These are phyloP conservation scores for Lactifluus hygrophoroides DNA, from an alignment of 768 basidiomycete species.

Conservation along the genomic window DNA sequence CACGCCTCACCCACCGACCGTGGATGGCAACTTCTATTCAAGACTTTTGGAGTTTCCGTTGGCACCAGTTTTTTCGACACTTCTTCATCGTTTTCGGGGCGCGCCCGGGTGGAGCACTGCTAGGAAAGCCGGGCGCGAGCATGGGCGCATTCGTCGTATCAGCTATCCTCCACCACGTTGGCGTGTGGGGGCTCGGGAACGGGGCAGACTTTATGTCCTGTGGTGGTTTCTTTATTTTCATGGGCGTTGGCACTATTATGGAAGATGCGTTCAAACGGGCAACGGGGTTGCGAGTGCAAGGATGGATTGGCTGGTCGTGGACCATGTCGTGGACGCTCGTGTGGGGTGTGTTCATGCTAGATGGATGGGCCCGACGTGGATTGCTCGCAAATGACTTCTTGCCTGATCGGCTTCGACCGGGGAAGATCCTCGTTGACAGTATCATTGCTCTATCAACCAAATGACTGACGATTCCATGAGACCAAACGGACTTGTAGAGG, in stretches of 20 bases:
- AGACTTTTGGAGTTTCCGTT: too few species aligned
- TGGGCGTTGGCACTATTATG: constrained; percentile 41
- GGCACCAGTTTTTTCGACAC: too few species aligned
- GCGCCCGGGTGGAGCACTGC: constrained; percentile 30
- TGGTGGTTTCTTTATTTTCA: constrained; percentile 41
- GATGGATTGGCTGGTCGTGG: constrained; percentile 47
- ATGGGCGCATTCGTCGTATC: constrained; percentile 55
- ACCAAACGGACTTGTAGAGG: background rate
- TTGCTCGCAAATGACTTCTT: background rate
- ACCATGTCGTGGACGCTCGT: constrained; percentile 36
- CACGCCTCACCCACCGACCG: constrained; percentile 28
- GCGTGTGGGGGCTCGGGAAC: constrained; percentile 48
- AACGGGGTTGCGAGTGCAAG: constrained; percentile 43
- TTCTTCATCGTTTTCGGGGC: too few species aligned
- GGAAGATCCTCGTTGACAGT: background rate
- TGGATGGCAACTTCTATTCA: too few species aligned
- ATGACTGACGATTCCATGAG: background rate
- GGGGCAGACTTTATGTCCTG: constrained; percentile 39
- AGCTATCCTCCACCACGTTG: constrained; percentile 50
- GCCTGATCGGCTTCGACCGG: background rate
- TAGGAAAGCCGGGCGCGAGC: constrained; percentile 42
- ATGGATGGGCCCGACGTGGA: constrained; percentile 10
- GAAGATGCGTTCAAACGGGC: constrained; percentile 44
- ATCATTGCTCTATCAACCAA: background rate
- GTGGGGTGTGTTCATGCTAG: constrained; percentile 28